A percentile compares a stretch with the other conserved stretches of the same genome.
phyloP scores from a whole-genome alignment of 805 yeast species.

The Suhomyces xylopsoci region DNA sequence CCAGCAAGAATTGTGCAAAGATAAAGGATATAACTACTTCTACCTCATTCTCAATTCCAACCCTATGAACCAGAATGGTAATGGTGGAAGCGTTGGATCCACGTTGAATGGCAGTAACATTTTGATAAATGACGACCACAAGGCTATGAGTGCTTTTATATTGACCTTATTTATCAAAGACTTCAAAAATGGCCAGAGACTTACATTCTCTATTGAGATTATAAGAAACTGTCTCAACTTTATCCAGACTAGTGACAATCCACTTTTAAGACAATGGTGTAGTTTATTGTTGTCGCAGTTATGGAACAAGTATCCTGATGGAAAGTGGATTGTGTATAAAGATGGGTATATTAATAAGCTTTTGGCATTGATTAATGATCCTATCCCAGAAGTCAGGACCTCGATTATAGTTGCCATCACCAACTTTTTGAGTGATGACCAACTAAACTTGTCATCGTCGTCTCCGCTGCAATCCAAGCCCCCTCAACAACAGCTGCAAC shows the following conservation, averaged over 20 bases:
- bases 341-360: slow-evolving; percentile 60
- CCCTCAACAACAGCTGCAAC: slow-evolving; percentile 7
- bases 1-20: slow-evolving; percentile 89
- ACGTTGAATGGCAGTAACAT: slow-evolving; percentile 16
- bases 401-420: slow-evolving; percentile 75
- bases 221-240: slow-evolving; percentile 64
- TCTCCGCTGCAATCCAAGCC: slow-evolving; percentile 13
- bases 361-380: slow-evolving; percentile 65
- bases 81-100: slow-evolving; percentile 30
- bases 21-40: slow-evolving; percentile 85
- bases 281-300: slow-evolving; percentile 72
- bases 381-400: slow-evolving; percentile 92
- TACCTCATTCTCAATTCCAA: slow-evolving; percentile 64
- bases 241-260: slow-evolving; percentile 72
- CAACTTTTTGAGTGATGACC: slow-evolving; percentile 54
- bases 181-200: slow-evolving; percentile 72
- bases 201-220: slow-evolving; percentile 73
- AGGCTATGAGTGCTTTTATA: slow-evolving; percentile 94
- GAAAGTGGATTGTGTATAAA: slow-evolving; percentile 65
- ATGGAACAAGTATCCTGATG: slow-evolving; percentile 70
- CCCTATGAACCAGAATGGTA: slow-evolving; percentile 27
- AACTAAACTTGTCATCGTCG: slow-evolving; percentile 16
- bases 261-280: slow-evolving; percentile 91
- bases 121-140: slow-evolving; percentile 71
- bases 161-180: slow-evolving; percentile 81